Evolutionary conservation across 1,139 yeast genomes (phyloP), one percentile per base, ranked within the genome.

Genomic region (Debaryomyces singareniensis): DNA sequence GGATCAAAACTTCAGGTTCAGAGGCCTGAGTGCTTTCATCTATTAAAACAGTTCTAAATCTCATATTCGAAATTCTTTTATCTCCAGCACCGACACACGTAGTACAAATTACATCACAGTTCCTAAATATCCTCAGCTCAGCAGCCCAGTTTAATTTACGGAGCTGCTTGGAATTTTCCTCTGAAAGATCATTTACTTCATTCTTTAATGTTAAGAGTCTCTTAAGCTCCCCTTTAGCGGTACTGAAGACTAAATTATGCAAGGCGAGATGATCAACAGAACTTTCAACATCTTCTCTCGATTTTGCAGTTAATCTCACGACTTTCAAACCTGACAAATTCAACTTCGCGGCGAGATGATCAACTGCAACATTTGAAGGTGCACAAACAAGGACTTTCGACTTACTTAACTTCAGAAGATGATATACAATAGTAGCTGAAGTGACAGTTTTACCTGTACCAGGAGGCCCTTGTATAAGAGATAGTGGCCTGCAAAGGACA

Each of bases 371-470:
- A 55, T 89, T 89, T 13, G 96, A 86, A 11, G 96, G 96, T 2
- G 96, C 96, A 65, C 96, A 86, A 3, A 87, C 96, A 29, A 89
- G 64, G 5, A 87, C 76, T 35, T 68, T 67, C 26, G 71, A 69
- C 34, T 71, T 49, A 42, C 74, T 74, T 38, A 78, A 49, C 35
- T 73, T 72, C 3, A 77, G 68, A 37, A 87, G 59, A 46, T 86
- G 95, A 46, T 83, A 82, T 16, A 87, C 75, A 39, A 89, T 84
- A 0, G 95, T 80, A 3, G 96, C 93, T 0, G 96, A 85, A 0
- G 95, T 87, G 10, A 86, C 95, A 1, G 97, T 89, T 52, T 89
- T 89, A 51, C 97, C 97, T 0, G 97, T 89, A 37, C 95, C 95
- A 2, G 97, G 97, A n/a, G 97, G 97, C 13, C 97, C 97, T 54